Percentiles rank a stretch among this genome's conserved stretches.
Conservation (phyloP, 805 yeast genomes). For the Yamadazyma ubonensis region DNA sequence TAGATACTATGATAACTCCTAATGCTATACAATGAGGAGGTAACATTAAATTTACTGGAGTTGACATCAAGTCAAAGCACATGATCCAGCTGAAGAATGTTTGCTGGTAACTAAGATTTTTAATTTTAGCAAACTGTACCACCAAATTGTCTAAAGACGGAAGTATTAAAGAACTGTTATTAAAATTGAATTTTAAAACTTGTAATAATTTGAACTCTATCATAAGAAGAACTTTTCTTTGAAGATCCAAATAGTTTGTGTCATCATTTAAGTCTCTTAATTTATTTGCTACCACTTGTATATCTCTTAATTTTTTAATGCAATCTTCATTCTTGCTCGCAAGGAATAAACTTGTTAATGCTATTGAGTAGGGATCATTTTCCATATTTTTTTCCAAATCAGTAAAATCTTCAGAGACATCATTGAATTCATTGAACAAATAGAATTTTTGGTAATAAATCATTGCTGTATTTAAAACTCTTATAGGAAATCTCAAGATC, state of each 20-base stretch:
- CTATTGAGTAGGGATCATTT: slow-evolving; percentile 57
- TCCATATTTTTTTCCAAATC: slow-evolving; percentile 36
- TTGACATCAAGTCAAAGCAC: slow-evolving; percentile 67
- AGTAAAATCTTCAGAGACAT: slow-evolving; percentile 20
- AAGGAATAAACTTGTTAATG: slow-evolving; percentile 63
- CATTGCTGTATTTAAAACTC: slow-evolving; percentile 69
- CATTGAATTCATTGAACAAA: slow-evolving; percentile 60
- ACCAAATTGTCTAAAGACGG: slow-evolving; percentile 60
- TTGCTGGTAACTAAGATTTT: slow-evolving; percentile 44
- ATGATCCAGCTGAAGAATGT: slow-evolving; percentile 70
- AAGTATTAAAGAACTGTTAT: slow-evolving; percentile 48
- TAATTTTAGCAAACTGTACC: slow-evolving; percentile 56
- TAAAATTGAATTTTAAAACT: slow-evolving; percentile 75
- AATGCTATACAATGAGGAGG: slow-evolving; percentile 79
- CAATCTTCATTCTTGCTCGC: slow-evolving; percentile 84
- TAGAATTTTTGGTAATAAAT: slow-evolving; percentile 70
- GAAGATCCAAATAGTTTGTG: slow-evolving; percentile 42
- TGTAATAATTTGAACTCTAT: slow-evolving; percentile 75
- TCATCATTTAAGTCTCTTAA: slow-evolving; percentile 36
- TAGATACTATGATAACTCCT: slow-evolving; percentile 61
- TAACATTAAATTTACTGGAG: slow-evolving; percentile 63
- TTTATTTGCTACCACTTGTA: slow-evolving; percentile 50
- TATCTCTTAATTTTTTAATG: slow-evolving; percentile 67
- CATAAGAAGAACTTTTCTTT: slow-evolving; percentile 54
- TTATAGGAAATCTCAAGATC: slow-evolving; percentile 62